A percentile compares a stretch with the other conserved stretches of the same genome.
Evolutionary conservation across 768 basidiomycete genomes (phyloP).

Genomic region (Lactarius vividus): DNA sequence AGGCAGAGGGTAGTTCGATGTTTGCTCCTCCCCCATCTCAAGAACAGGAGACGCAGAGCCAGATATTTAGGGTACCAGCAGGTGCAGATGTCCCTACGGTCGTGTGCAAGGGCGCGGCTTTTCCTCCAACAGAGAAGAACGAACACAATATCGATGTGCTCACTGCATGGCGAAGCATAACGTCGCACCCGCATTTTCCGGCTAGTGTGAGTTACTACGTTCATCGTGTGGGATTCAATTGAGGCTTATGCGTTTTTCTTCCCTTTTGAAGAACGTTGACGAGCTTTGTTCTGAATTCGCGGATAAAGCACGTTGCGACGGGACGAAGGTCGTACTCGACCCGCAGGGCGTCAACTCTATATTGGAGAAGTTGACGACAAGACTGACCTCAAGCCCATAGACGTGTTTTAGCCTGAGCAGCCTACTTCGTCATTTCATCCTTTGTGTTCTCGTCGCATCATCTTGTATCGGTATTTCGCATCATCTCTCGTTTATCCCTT

Average conservation of each 20-base stretch:
- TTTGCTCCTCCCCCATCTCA: slow-evolving; percentile 40
- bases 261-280: slow-evolving; percentile 57
- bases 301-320: slow-evolving; percentile 79
- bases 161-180: slow-evolving; percentile 76
- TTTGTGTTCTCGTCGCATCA: slow-evolving; percentile 16
- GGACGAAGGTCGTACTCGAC: slow-evolving; percentile 76
- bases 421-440: not conserved
- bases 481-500: not conserved
- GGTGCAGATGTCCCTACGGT: slow-evolving; percentile 49
- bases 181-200: slow-evolving; percentile 72
- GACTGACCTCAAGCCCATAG: slow-evolving; percentile 24
- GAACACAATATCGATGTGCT: slow-evolving; percentile 76
- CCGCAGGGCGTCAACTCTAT: slow-evolving; percentile 44
- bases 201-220: slow-evolving; percentile 41
- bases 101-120: slow-evolving; percentile 62
- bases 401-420: not conserved
- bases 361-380: slow-evolving; percentile 41
- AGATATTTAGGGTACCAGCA: slow-evolving; percentile 43
- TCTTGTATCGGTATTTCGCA: slow-evolving; percentile 21
- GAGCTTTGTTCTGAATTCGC: slow-evolving; percentile 77
- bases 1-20: slow-evolving; percentile 54
- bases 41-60: slow-evolving; percentile 4
- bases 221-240: not conserved
- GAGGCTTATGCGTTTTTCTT: slow-evolving; percentile 13
- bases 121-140: slow-evolving; percentile 66